Conservation (phyloP, 2,329 filamentous ascomycete genomes). For the Neodidymelliopsis sp. region DNA sequence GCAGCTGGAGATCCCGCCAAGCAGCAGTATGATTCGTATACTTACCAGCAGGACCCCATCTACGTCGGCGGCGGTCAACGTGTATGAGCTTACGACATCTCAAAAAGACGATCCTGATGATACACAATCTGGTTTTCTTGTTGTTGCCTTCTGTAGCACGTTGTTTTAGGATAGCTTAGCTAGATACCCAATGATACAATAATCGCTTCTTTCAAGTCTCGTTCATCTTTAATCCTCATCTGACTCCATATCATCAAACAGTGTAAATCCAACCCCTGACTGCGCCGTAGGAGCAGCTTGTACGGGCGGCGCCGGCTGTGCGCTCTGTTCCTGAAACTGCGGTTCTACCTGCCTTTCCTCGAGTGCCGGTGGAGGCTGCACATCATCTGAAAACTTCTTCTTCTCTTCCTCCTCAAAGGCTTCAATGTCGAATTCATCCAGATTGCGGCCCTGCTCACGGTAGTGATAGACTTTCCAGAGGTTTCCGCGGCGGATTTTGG, state of each 20-base stretch:
- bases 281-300: constrained; percentile 7
- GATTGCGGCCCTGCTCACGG: constrained; percentile 30
- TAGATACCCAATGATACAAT: background rate
- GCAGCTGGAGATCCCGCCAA: background rate
- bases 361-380: background rate
- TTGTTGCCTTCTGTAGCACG: background rate
- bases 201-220: too few relatives aligned
- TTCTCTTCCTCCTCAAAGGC: constrained; percentile 32
- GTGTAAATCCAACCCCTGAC: constrained; percentile 9
- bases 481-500: constrained; percentile 72
- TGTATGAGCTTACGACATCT: background rate
- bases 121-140: background rate
- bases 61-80: background rate
- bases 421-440: constrained; percentile 32
- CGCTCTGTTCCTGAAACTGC: constrained; percentile 8
- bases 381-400: constrained; percentile 11
- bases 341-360: constrained; percentile 1
- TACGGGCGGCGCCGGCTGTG: constrained; percentile 1
- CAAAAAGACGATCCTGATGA: background rate
- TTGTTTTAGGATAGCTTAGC: too few relatives aligned
- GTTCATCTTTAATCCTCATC: constrained; percentile 20
- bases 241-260: constrained; percentile 22
- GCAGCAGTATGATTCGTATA: constrained; percentile 4
- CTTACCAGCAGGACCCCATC: constrained; percentile 4
- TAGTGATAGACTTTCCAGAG: constrained; percentile 53